Evolutionary conservation across 83 land plant genomes (phyloP), one percentile per base, ranked within the genome.

Genomic region (Thuja plicata): DNA sequence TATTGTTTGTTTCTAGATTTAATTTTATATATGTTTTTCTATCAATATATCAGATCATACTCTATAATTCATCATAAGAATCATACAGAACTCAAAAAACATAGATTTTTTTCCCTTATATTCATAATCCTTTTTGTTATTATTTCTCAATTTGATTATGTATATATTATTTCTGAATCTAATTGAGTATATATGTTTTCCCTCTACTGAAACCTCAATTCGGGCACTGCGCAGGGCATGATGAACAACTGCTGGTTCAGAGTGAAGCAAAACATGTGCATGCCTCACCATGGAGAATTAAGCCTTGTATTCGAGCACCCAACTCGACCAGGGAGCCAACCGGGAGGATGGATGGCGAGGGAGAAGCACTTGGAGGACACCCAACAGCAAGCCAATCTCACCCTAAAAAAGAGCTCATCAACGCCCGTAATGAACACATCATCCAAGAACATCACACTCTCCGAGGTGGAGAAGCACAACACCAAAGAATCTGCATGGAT

Each of bases 231-330:
- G 80, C 95, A 97, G 99, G 99, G 99, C 3, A 98, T 98, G 99
- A 97, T 98, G 99, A 98, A 98, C 94, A 98, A 98, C 89, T 98
- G 98, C 90, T 98, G 99, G 99, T 98, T 96, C 95, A 88, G 91
- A 34, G 99, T 98, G 89, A 95, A 96, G 89, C 66, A 92, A 8
- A 94, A 91, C 87, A 84, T 93, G 24, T 94, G 97, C 95, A 95
- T 94, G 91, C 93, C 95, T n/a, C 92, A 90, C 83, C 91, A 89
- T 50, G 96, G 96, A 2, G 99, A 97, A 86, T 84, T 98, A n/a
- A 96, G 95, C 0, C 94, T 98, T 35, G 88, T 90, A 0, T 98
- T 98, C 91, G 97, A 96, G 90, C 99, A 98, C 90, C 99, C 99
- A 60, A 98, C 98, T 8, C 92, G 80, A 2, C 95, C 99, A 8